A percentile compares a stretch with the other conserved stretches of the same genome.
Conservation (phyloP, 805 yeast genomes). For the Kregervanrija delftensis region DNA sequence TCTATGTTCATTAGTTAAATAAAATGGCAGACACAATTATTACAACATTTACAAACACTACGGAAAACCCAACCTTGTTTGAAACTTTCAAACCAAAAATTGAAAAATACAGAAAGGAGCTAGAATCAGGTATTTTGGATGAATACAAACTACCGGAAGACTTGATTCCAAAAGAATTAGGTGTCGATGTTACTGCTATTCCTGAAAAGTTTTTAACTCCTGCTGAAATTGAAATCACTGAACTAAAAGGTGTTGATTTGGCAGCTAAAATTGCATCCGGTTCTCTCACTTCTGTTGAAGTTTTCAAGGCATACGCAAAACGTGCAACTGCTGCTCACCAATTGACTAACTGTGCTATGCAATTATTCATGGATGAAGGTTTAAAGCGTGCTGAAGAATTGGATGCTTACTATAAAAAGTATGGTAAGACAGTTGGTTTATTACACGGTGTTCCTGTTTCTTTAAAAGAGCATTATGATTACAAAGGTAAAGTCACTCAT, state of each 20-base stretch:
- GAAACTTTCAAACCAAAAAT: conserved; percentile 29
- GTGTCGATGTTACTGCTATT: conserved; percentile 22
- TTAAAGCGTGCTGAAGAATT: conserved; percentile 40
- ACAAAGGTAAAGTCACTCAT: conserved; percentile 45
- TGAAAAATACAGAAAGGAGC: conserved; percentile 23
- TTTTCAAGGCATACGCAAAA: conserved; percentile 39
- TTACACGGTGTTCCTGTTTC: conserved; percentile 61
- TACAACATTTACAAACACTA: conserved; percentile 10
- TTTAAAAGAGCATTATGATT: conserved; percentile 49
- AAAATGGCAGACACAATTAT: conserved; percentile 8
- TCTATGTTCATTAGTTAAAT: no score
- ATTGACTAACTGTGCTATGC: conserved; percentile 42
- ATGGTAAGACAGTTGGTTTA: conserved; percentile 46
- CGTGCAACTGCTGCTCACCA: conserved; percentile 45
- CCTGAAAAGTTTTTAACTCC: conserved; percentile 27
- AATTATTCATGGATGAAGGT: conserved; percentile 41
- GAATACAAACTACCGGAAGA: conserved; percentile 13
- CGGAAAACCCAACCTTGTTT: conserved; percentile 18
- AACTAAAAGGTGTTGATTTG: conserved; percentile 29
- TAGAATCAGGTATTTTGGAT: conserved; percentile 20
- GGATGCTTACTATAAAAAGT: conserved; percentile 40
- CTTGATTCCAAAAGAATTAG: conserved; percentile 14
- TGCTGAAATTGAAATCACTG: conserved; percentile 38
- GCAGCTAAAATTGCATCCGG: conserved; percentile 32
- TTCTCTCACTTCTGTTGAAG: conserved; percentile 33